Percentiles rank a stretch among this genome's conserved stretches.
These are phyloP conservation scores for Wolfiporia cocos DNA, from an alignment of 1,284 basidiomycete genomes.

Conservation along the genomic window DNA sequence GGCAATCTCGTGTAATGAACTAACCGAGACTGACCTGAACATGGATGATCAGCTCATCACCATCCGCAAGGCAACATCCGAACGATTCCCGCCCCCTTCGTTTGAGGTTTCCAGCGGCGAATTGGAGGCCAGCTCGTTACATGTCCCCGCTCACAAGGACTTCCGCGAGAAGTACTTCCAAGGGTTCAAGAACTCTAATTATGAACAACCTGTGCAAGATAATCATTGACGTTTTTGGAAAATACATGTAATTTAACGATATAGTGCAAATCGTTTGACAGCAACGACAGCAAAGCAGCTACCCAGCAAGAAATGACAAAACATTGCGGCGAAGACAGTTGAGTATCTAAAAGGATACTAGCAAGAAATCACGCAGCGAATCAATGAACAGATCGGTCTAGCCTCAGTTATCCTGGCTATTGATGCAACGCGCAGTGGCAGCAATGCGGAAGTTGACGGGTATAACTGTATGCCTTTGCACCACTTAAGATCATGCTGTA, in stretches of 20 bases:
- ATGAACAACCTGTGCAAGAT: background rate
- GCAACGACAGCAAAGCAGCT: background rate
- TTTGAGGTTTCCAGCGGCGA: constrained; percentile 31
- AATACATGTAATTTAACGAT: background rate
- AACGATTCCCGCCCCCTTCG: constrained; percentile 42
- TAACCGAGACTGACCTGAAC: too few species aligned
- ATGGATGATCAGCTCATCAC: constrained; percentile 90
- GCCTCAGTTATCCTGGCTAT: constrained; percentile 6
- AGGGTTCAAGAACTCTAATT: constrained; percentile 50
- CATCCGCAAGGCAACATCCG: constrained; percentile 64
- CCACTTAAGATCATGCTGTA: constrained; percentile 1
- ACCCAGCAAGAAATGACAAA: background rate
- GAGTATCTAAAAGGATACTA: background rate
- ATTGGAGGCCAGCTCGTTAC: constrained; percentile 21
- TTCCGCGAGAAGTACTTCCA: constrained; percentile 81
- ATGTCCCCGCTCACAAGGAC: constrained; percentile 69
- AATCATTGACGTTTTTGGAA: background rate
- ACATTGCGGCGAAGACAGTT: background rate
- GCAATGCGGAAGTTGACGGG: constrained; percentile 48
- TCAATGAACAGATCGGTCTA: constrained; percentile 1
- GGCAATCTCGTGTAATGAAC: too few species aligned
- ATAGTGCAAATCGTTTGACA: background rate
- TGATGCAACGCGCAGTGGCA: constrained; percentile 46
- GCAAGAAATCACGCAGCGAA: background rate
- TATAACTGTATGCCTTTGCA: constrained; percentile 39